Conservation (phyloP, 352 stramenopile genomes). For the Thraustotheca clavata region DNA sequence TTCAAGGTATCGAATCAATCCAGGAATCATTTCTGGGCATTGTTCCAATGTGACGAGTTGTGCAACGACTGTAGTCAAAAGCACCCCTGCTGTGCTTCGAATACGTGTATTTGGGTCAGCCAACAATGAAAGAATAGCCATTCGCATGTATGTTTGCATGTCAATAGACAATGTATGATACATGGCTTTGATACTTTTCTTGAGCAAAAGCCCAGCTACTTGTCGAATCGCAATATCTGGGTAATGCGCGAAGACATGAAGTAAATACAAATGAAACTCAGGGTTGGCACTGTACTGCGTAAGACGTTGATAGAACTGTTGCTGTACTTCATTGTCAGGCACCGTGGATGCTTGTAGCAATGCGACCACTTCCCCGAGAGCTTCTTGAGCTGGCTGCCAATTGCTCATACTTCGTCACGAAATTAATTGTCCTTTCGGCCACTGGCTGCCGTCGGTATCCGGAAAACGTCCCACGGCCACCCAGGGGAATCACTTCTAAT, state of each 20-base stretch:
- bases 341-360: slow-evolving; percentile 75
- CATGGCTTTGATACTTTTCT: slow-evolving; percentile 79
- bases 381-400: slow-evolving; percentile 68
- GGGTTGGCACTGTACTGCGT: slow-evolving; percentile 85
- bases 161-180: slow-evolving; percentile 45
- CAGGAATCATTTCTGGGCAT: slow-evolving; percentile 82
- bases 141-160: slow-evolving; percentile 71
- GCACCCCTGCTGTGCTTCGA: slow-evolving; percentile 61
- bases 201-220: slow-evolving; percentile 71
- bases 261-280: slow-evolving; percentile 85
- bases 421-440: neutral
- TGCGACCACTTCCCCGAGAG: slow-evolving; percentile 67
- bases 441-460: slow-evolving; percentile 8
- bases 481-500: too few species aligned
- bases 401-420: slow-evolving; percentile 30
- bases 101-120: slow-evolving; percentile 54
- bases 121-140: slow-evolving; percentile 61
- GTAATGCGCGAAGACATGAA: slow-evolving; percentile 61
- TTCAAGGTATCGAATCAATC: slow-evolving; percentile 48
- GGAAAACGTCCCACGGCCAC: slow-evolving; percentile 14
- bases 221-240: slow-evolving; percentile 58
- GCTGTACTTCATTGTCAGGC: slow-evolving; percentile 79
- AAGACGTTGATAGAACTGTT: slow-evolving; percentile 69
- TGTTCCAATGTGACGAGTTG: slow-evolving; percentile 84
- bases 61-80: slow-evolving; percentile 81